Evolutionary conservation across 106 monocot species (phyloP).

Genomic region (Platanthera zijinensis): DNA sequence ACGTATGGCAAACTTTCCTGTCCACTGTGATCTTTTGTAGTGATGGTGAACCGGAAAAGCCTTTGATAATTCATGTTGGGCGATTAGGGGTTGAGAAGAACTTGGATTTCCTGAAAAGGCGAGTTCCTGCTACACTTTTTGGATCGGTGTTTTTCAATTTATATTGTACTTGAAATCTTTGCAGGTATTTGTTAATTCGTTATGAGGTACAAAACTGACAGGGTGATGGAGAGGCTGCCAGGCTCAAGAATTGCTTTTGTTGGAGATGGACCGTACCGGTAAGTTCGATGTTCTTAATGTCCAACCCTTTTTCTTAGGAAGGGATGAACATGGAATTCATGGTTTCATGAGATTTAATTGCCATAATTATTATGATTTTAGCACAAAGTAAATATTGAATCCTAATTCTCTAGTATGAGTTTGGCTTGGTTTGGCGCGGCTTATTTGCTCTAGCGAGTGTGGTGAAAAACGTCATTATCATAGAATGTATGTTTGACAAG

Average conservation of each 20-base stretch:
- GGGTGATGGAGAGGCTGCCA: slow-evolving; percentile 88
- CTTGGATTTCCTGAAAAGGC: slow-evolving; percentile 87
- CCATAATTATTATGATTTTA: background rate
- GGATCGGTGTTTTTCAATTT: background rate
- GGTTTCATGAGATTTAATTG: background rate
- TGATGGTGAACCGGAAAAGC: slow-evolving; percentile 84
- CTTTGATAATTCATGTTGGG: slow-evolving; percentile 92
- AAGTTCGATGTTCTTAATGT: background rate
- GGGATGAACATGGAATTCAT: background rate
- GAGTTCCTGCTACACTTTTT: background rate
- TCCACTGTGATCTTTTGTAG: slow-evolving; percentile 18
- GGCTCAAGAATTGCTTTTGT: slow-evolving; percentile 80
- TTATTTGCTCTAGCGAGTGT: too few species aligned
- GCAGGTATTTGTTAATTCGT: background rate
- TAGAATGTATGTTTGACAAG: too few species aligned
- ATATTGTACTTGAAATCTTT: background rate
- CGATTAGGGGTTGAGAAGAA: slow-evolving; percentile 92
- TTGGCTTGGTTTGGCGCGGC: too few species aligned
- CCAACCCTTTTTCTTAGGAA: background rate
- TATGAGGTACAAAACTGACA: slow-evolving; percentile 14
- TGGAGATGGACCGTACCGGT: slow-evolving; percentile 96
- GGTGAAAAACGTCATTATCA: too few species aligned
- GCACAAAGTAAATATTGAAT: background rate
- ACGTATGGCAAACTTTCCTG: background rate
- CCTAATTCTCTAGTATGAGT: too few species aligned